phyloP scores from a whole-genome alignment of 768 basidiomycete species.

The Hygrophorus pudorinus region DNA sequence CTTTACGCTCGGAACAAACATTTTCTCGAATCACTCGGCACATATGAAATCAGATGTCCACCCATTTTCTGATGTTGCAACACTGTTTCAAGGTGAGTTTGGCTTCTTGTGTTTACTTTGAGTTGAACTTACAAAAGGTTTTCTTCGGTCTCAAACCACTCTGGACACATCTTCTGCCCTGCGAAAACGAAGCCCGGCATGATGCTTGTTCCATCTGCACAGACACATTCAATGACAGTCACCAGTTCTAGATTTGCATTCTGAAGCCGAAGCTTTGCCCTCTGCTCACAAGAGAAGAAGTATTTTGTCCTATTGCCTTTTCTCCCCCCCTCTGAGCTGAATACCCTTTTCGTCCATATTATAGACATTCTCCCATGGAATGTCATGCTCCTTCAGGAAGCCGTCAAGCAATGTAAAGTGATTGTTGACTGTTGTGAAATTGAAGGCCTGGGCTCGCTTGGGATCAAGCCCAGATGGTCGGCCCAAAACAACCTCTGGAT shows the following conservation, averaged over 20 bases:
- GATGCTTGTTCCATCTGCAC: constrained; percentile 18
- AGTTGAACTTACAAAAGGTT: constrained; percentile 19
- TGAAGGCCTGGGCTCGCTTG: constrained; percentile 20
- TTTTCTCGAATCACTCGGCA: constrained; percentile 21
- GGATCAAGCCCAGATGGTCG: constrained; percentile 19
- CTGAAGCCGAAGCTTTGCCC: constrained; percentile 11
- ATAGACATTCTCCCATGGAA: constrained; percentile 21
- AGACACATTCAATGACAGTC: constrained; percentile 23
- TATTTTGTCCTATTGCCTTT: background rate
- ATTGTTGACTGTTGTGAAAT: constrained; percentile 7
- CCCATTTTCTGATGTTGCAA: constrained; percentile 25
- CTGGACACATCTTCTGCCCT: constrained; percentile 13
- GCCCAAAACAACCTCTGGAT: constrained; percentile 12
- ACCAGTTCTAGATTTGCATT: constrained; percentile 22
- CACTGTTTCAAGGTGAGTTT: constrained; percentile 13
- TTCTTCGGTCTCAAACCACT: constrained; percentile 14
- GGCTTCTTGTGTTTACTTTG: constrained; percentile 15
- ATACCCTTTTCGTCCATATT: constrained; percentile 29
- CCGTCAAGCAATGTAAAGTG: constrained; percentile 14
- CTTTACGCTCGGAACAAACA: constrained; percentile 21
- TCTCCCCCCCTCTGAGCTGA: background rate
- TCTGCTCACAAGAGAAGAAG: constrained; percentile 26
- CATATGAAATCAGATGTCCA: constrained; percentile 31
- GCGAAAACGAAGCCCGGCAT: constrained; percentile 20
- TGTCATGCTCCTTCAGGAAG: constrained; percentile 13